Percentiles rank a stretch among this genome's conserved stretches.
Evolutionary conservation across 2,329 filamentous ascomycete species (phyloP).

Genomic region (Cladosporium cucumerinum): DNA sequence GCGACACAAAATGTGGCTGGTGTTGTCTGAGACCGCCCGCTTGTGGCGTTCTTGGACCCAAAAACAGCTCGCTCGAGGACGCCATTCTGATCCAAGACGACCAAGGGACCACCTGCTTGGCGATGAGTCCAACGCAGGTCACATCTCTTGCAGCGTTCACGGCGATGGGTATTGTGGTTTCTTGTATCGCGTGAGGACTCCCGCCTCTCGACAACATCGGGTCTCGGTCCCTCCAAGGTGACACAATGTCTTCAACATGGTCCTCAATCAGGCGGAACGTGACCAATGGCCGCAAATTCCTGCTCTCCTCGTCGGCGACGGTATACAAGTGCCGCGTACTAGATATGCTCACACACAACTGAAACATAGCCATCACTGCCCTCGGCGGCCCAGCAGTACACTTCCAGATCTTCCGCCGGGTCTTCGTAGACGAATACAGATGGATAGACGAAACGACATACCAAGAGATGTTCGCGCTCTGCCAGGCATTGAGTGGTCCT

Average conservation of each 20-base stretch:
- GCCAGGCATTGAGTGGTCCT: slow-evolving; percentile 65
- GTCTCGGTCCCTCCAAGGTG: neutral
- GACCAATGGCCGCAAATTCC: neutral
- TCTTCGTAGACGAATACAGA: slow-evolving; percentile 54
- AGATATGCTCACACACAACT: slow-evolving; percentile 25
- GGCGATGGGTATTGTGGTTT: neutral
- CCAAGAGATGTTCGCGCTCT: slow-evolving; percentile 68
- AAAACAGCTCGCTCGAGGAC: neutral
- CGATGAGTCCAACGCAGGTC: neutral
- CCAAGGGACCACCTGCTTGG: neutral
- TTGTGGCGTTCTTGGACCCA: neutral
- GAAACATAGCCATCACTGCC: slow-evolving; percentile 24
- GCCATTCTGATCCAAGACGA: neutral
- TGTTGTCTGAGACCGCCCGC: neutral
- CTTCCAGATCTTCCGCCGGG: slow-evolving; percentile 63
- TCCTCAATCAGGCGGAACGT: neutral
- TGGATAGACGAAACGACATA: slow-evolving; percentile 70
- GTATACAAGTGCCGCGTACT: slow-evolving; percentile 4
- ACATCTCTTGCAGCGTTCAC: neutral
- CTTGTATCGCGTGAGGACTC: neutral
- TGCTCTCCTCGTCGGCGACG: neutral
- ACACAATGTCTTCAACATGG: slow-evolving; percentile 1
- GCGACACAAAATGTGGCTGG: neutral
- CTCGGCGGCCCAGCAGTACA: slow-evolving; percentile 62
- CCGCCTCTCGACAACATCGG: neutral